Evolutionary conservation across 495 filamentous ascomycete species (phyloP), one percentile per base, ranked within the genome.

Genomic region (Tetracladium setigerum): DNA sequence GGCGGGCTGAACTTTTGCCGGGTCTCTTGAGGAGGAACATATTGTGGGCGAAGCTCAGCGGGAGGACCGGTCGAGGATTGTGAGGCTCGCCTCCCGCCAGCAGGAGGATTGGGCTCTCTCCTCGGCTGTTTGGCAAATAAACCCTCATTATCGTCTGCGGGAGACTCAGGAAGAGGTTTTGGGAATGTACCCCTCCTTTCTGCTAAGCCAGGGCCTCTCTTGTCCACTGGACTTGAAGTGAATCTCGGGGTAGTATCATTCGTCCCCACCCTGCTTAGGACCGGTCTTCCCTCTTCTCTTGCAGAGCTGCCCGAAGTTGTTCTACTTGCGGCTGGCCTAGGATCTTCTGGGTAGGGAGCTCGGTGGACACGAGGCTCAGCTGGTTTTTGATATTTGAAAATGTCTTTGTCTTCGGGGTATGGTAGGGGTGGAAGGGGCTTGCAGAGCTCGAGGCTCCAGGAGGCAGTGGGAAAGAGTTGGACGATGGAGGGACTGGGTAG

Each of bases 141-240:
- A 12, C 77, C 79, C 41, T 87, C 81, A 52, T 80, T 78, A 49
- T 82, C 81, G 15, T 83, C 79, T 15, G 79, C 84, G 18, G 81
- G 77, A 2, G 88, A 90, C 49, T 85, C 83, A 30, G 87, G 86
- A 22, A 92, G 59, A 44, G 87, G 84, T 57, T 83, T 89, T 41
- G 86, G 87, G 11, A 73, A 77, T 11, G 82, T 86, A 27, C 84
- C 84, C 32, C 87, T 73, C 58, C 82, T 66, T 55, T 90, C 84
- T 7, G 84, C 84, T 42, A 89, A 66, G 27, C 73, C 71, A 11
- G 67, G 66, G 17, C 63, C 55, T 58, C 64, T 74, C 60, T 74
- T 76, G 19, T 74, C 74, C 27, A 61, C 60, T 3, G 71, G 69
- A 49, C 66, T 75, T 30, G 47, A 68, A 52, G 34, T 69, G 65